Conservation (phyloP, 371 early-diverging fungal genomes). For the Mucor racemosus region DNA sequence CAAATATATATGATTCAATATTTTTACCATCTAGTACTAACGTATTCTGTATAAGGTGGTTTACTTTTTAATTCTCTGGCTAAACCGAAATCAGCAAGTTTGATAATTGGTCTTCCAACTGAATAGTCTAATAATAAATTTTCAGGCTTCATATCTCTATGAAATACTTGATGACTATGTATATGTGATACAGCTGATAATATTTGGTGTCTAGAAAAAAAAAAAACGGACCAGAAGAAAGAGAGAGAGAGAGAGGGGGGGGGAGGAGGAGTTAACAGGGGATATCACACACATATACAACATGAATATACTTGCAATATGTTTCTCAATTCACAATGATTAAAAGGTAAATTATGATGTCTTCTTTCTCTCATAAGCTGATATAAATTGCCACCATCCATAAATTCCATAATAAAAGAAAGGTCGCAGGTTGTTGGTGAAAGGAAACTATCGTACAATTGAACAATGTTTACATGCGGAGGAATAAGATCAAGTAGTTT, state of each 20-base stretch:
- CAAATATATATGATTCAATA: no score
- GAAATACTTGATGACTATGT: conserved; percentile 91
- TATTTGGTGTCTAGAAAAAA: conserved; percentile 67
- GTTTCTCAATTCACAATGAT: conserved; percentile 33
- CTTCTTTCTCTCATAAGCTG: conserved; percentile 80
- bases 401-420: conserved; percentile 92
- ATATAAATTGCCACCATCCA: conserved; percentile 90
- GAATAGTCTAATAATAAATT: conserved; percentile 65
- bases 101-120: conserved; percentile 56
- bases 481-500: conserved; percentile 71
- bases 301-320: conserved; percentile 34
- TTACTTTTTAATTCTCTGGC: conserved; percentile 83
- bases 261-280: not conserved
- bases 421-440: conserved; percentile 74
- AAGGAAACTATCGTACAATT: conserved; percentile 83
- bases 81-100: conserved; percentile 96
- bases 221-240: not conserved
- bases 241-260: not conserved
- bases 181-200: conserved; percentile 88
- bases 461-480: conserved; percentile 84
- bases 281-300: not conserved
- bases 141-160: conserved; percentile 96
- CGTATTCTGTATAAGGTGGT: conserved; percentile 93
- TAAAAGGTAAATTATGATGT: conserved; percentile 43
- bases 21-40: conserved; percentile 92